A percentile compares a stretch with the other conserved stretches of the same genome.
Conservation (phyloP, 1,284 basidiomycete genomes). For the Marasmius tenuissimus region DNA sequence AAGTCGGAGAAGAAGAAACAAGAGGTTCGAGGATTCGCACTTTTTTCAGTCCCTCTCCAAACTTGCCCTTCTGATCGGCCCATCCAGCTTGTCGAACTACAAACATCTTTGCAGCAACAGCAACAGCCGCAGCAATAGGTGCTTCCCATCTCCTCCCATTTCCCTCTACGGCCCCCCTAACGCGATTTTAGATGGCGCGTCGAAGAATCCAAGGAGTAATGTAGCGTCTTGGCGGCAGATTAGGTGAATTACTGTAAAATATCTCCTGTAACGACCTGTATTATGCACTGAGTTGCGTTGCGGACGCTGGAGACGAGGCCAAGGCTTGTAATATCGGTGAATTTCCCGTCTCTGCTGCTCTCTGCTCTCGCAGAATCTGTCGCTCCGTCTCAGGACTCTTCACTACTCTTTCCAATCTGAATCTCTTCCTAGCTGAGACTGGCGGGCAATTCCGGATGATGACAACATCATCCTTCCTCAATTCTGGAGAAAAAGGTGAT, state of each 20-base stretch:
- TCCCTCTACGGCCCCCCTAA: background rate
- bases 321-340: background rate
- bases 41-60: conserved; percentile 6
- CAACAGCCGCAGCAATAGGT: conserved; percentile 18
- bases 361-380: conserved; percentile 30
- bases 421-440: conserved; percentile 73
- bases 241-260: background rate
- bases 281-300: background rate
- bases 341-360: conserved; percentile 8
- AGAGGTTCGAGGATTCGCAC: conserved; percentile 54
- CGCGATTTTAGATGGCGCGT: background rate
- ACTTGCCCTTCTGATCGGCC: background rate
- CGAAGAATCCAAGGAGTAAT: background rate
- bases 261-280: background rate
- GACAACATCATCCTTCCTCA: conserved; percentile 67
- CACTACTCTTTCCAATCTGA: conserved; percentile 64
- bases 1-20: conserved; percentile 78
- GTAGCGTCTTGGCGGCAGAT: too few relatives aligned
- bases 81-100: conserved; percentile 62
- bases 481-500: conserved; percentile 35
- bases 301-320: background rate
- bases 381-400: conserved; percentile 66
- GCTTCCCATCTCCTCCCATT: background rate
- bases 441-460: conserved; percentile 78
- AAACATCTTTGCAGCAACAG: conserved; percentile 54